Evolutionary conservation across 2,329 filamentous ascomycete species (phyloP).

Genomic region (Monosporascus sp.): DNA sequence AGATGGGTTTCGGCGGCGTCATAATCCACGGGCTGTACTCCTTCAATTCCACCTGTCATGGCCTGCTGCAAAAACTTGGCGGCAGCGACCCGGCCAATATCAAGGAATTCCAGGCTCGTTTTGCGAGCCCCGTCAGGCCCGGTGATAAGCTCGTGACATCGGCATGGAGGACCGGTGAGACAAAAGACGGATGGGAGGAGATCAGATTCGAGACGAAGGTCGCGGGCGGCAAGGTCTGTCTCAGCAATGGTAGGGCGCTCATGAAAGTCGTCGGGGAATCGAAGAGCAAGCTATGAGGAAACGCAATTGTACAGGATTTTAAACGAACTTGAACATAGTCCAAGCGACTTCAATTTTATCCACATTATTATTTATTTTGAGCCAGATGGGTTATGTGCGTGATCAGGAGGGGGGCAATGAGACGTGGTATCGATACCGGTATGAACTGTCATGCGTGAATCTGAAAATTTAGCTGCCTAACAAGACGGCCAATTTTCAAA

Average conservation of each 20-base stretch:
- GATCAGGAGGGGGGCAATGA: too few species aligned
- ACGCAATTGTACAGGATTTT: background rate
- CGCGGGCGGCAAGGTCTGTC: slow-evolving; percentile 73
- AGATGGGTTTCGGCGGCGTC: slow-evolving; percentile 86
- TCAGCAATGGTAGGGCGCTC: slow-evolving; percentile 81
- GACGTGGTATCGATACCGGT: too few species aligned
- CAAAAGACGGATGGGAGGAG: slow-evolving; percentile 70
- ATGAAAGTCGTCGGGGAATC: slow-evolving; percentile 56
- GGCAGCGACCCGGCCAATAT: slow-evolving; percentile 74
- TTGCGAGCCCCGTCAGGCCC: slow-evolving; percentile 77
- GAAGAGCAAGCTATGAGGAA: slow-evolving; percentile 57
- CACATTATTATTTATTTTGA: slow-evolving; percentile 1
- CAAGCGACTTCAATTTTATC: background rate
- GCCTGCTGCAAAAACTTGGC: slow-evolving; percentile 66
- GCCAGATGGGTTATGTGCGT: too few species aligned
- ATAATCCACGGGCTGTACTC: slow-evolving; percentile 88
- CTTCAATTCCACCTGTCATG: slow-evolving; percentile 76
- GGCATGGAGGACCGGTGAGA: slow-evolving; percentile 72
- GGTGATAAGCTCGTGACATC: slow-evolving; percentile 77
- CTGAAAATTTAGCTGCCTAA: too few species aligned
- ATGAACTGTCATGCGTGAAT: too few species aligned
- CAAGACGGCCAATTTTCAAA: too few species aligned
- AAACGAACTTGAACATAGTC: too few species aligned
- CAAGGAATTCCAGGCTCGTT: slow-evolving; percentile 83
- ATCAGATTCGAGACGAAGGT: slow-evolving; percentile 74